These are phyloP conservation scores for Alternaria brassicae DNA, from an alignment of 2,329 filamentous ascomycete genomes.

Conservation along the genomic window DNA sequence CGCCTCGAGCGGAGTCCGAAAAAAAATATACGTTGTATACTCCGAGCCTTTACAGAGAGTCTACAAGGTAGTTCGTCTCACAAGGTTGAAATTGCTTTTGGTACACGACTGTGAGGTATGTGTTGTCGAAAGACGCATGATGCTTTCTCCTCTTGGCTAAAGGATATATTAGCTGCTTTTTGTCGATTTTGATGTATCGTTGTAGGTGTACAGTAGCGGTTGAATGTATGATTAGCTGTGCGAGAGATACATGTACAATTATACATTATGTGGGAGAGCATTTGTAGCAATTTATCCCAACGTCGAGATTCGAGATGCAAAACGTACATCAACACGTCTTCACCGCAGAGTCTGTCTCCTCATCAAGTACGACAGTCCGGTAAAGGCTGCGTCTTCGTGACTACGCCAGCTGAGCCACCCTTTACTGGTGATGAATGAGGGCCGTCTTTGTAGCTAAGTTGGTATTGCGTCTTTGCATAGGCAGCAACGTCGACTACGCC, in stretches of 20 bases:
- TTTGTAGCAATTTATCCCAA: neutral
- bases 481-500: neutral
- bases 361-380: too few species aligned
- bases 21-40: neutral
- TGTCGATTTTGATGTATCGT: neutral
- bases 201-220: neutral
- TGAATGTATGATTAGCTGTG: neutral
- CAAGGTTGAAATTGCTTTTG: neutral
- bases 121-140: neutral
- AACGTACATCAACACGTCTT: neutral
- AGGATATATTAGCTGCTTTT: neutral
- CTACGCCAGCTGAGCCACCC: too few species aligned
- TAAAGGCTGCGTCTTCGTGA: too few species aligned
- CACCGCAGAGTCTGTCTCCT: neutral
- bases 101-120: neutral
- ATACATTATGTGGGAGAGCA: neutral
- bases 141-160: neutral
- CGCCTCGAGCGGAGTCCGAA: neutral
- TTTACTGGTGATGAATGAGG: neutral
- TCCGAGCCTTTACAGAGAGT: neutral
- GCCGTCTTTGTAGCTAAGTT: neutral
- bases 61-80: neutral
- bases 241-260: neutral
- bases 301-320: neutral
- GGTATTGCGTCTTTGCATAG: neutral